Evolutionary conservation across 2,329 filamentous ascomycete genomes (phyloP), one percentile per base, ranked within the genome.

Genomic region (Fusarium hainanense): DNA sequence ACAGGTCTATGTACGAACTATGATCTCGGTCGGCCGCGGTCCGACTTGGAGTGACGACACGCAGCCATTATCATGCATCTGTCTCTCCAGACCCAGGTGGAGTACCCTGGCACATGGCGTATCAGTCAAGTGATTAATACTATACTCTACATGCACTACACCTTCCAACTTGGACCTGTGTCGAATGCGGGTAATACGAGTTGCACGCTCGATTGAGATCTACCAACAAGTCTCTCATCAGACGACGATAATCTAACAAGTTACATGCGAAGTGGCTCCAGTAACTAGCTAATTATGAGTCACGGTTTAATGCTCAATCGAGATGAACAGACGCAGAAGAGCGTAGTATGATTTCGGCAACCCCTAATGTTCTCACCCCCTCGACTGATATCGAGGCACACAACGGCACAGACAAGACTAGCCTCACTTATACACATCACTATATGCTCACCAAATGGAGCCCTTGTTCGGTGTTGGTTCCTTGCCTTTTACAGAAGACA

Each of bases 101-200:
- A 49, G 51, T 48, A 42, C 69, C 75, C 66, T 66, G 67, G 72
- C 68, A 76, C 75, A 77, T 77, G 54, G 63, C 49, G 62, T 67
- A 67, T 54, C 60, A 70, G 74, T 77, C 75, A 77, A 77, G 75
- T 77, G 76, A 77, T 73, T 75, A 62, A 54, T 67, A 61, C 60
- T 66, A 62, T 59, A 64, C 62, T 62, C 40, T 57, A 42, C 52
- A 16, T 58, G 58, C 58, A 54, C 65, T 51, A 8, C 64, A 63
- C 54, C 64, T 72, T 72, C 68, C 65, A 46, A 63, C 65, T 69
- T 69, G 42, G 60, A 66, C 27, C 52, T 54, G 18, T 47, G 25
- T 51, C 41, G 40, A 46, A 48, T 56, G 43, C 54, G 54, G 54
- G 52, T 44, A 63, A 70, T 71, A 67, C 73, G 71, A 74, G 40